Conservation (phyloP, 2,329 filamentous ascomycete genomes). For the Talaromyces sp. region DNA sequence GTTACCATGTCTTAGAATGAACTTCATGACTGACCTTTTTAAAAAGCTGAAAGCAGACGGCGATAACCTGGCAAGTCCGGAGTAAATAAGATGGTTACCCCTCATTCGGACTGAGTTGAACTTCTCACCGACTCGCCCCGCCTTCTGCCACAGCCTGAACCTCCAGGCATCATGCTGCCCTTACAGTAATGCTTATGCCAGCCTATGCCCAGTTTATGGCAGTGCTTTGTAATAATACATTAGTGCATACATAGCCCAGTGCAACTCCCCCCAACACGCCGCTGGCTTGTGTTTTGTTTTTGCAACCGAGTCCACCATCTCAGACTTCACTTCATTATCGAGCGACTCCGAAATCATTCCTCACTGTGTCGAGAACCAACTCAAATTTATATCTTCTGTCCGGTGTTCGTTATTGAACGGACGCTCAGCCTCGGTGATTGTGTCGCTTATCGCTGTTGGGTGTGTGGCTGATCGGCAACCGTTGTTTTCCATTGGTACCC, state of each 20-base stretch:
- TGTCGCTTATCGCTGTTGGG: conserved; percentile 17
- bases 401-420: background rate
- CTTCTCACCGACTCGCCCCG: conserved; percentile 22
- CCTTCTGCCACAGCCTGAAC: conserved; percentile 12
- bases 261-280: background rate
- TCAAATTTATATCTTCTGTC: background rate
- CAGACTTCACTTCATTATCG: background rate
- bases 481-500: conserved; percentile 14
- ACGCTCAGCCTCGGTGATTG: conserved; percentile 10
- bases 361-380: background rate
- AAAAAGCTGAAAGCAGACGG: background rate
- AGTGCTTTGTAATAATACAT: conserved; percentile 7
- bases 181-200: background rate
- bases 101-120: background rate
- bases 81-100: conserved; percentile 3
- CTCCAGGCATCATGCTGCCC: conserved; percentile 13
- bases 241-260: conserved; percentile 2
- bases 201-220: background rate
- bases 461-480: conserved; percentile 18
- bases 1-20: background rate
- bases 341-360: background rate
- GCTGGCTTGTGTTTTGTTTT: background rate
- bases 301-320: conserved; percentile 3
- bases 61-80: background rate
- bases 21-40: background rate